These are phyloP conservation scores for Verticillium nonalfalfae DNA, from an alignment of 2,329 filamentous ascomycete species.

Conservation along the genomic window DNA sequence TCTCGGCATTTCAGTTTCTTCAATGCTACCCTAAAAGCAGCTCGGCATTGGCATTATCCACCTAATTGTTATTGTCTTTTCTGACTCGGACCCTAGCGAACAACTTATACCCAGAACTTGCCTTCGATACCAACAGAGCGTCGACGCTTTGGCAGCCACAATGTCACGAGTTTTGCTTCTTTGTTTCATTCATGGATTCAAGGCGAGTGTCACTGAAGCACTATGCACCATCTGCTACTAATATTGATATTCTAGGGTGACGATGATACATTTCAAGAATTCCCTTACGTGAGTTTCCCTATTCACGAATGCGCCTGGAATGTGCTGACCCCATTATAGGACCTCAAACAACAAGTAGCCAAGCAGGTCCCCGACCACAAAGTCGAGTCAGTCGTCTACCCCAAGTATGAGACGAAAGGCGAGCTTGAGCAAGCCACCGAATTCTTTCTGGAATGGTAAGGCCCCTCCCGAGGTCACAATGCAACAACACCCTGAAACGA, in stretches of 20 bases:
- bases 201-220: constrained; percentile 29
- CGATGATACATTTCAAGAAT: constrained; percentile 63
- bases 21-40: neutral
- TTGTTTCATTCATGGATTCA: constrained; percentile 73
- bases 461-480: neutral
- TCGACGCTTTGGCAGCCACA: neutral
- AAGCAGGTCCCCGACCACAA: constrained; percentile 54
- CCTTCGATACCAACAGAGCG: neutral
- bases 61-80: neutral
- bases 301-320: neutral
- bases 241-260: constrained; percentile 40
- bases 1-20: neutral
- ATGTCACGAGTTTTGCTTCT: constrained; percentile 56
- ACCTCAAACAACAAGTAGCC: constrained; percentile 52
- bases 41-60: neutral
- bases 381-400: constrained; percentile 59
- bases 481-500: neutral
- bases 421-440: constrained; percentile 48
- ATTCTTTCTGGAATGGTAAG: constrained; percentile 40
- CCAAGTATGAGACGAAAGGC: constrained; percentile 66
- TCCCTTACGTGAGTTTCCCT: constrained; percentile 41
- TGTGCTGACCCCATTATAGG: constrained; percentile 17
- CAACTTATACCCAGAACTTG: neutral
- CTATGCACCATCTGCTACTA: neutral
- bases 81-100: neutral